phyloP scores from a whole-genome alignment of 1,139 yeast genomes.

The Saccharomyces hybrid region DNA sequence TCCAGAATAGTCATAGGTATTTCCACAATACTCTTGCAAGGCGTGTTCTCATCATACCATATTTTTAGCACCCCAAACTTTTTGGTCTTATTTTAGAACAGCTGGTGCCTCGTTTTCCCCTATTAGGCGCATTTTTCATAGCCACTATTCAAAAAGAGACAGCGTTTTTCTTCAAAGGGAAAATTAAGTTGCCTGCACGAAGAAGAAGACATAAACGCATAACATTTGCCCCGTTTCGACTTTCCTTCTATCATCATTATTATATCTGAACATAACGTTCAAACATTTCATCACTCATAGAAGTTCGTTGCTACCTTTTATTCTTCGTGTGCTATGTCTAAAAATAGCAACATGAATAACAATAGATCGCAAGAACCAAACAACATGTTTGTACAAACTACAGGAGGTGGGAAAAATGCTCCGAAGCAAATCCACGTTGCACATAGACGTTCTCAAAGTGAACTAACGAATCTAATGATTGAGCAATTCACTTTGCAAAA shows the following conservation, averaged over 20 bases:
- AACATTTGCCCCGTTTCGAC: not conserved
- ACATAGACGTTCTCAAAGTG: constrained; percentile 89
- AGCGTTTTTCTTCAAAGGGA: not conserved
- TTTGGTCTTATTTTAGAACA: not conserved
- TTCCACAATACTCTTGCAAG: not conserved
- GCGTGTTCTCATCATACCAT: not conserved
- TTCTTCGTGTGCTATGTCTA: constrained; percentile 7
- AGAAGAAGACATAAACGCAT: not conserved
- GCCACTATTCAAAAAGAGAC: not conserved
- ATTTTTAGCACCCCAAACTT: not conserved
- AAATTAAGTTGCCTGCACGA: not conserved
- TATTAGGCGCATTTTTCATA: not conserved
- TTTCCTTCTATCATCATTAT: not conserved
- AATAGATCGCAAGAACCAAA: constrained; percentile 4
- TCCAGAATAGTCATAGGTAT: not conserved
- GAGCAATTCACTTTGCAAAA: constrained; percentile 90
- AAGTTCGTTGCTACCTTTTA: not conserved
- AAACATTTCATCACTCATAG: not conserved
- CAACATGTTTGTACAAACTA: constrained; percentile 23
- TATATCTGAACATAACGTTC: not conserved
- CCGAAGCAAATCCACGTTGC: constrained; percentile 72
- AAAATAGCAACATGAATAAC: constrained; percentile 13
- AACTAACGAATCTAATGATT: constrained; percentile 87
- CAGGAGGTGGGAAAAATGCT: constrained; percentile 35
- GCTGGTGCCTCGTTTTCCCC: not conserved